A percentile compares a stretch with the other conserved stretches of the same genome.
These are phyloP conservation scores for Monosporozyma aquatica DNA, from an alignment of 805 yeast genomes.

Conservation along the genomic window DNA sequence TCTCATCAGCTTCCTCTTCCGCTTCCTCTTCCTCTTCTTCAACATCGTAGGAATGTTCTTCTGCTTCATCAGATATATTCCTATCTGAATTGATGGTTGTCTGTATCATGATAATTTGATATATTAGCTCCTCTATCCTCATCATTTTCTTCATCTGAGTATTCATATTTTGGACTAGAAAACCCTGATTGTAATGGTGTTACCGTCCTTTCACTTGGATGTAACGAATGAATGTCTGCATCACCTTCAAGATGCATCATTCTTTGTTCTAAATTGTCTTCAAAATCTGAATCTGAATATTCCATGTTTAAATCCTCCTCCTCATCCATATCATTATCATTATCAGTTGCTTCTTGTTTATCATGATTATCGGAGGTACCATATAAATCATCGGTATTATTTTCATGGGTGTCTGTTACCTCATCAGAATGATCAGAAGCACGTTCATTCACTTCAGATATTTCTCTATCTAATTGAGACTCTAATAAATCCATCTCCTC, in stretches of 20 bases:
- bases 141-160: conserved; percentile 8
- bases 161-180: not conserved
- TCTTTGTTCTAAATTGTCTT: conserved; percentile 28
- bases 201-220: conserved; percentile 2
- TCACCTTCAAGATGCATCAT: conserved; percentile 16
- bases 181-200: not conserved
- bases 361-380: too few relatives aligned
- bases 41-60: too few relatives aligned
- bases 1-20: conserved; percentile 25
- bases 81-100: not conserved
- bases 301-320: conserved; percentile 11
- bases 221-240: conserved; percentile 3
- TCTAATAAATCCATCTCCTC: not conserved
- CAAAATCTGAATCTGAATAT: conserved; percentile 31
- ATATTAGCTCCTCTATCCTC: too few relatives aligned
- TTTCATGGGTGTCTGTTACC: not conserved
- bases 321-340: not conserved
- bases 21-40: conserved; percentile 14
- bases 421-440: not conserved
- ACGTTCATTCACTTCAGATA: not conserved
- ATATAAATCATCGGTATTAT: not conserved
- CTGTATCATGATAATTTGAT: conserved; percentile 3
- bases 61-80: conserved; percentile 9
- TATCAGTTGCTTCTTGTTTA: too few relatives aligned
- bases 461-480: not conserved